Percentiles rank a stretch among this genome's conserved stretches.
These are phyloP conservation scores for Lophiotrema nucula DNA, from an alignment of 495 filamentous ascomycete genomes.

Conservation along the genomic window DNA sequence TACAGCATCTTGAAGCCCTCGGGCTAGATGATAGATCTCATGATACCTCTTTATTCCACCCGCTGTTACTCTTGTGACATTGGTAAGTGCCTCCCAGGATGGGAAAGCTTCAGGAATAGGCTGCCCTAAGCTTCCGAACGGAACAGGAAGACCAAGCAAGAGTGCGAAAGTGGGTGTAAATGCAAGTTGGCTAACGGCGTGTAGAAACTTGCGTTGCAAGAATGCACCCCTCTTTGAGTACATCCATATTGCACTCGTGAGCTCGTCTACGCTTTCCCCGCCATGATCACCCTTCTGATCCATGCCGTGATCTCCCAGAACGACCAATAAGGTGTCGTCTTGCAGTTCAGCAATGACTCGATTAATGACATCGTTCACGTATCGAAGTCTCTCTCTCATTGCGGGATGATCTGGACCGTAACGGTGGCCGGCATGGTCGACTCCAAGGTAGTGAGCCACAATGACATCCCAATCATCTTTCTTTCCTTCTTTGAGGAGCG, in stretches of 20 bases:
- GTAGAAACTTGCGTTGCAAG: too few species aligned
- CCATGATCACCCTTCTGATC: conserved; percentile 96
- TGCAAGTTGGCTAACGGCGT: conserved; percentile 59
- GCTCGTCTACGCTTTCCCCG: conserved; percentile 90
- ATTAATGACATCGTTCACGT: conserved; percentile 83
- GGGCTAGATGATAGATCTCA: conserved; percentile 58
- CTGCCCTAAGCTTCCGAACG: conserved; percentile 90
- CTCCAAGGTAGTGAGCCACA: conserved; percentile 92
- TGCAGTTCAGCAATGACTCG: conserved; percentile 71
- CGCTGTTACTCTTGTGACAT: conserved; percentile 70
- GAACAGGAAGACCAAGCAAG: conserved; percentile 85
- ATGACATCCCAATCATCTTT: conserved; percentile 81
- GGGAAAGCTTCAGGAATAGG: conserved; percentile 94
- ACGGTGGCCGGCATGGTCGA: conserved; percentile 95
- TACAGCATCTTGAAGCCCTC: conserved; percentile 62
- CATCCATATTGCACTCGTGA: conserved; percentile 97
- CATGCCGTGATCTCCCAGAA: conserved; percentile 99
- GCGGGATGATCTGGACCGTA: conserved; percentile 92
- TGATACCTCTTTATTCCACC: conserved; percentile 91
- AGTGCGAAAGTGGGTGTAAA: conserved; percentile 87
- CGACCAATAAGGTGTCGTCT: conserved; percentile 81
- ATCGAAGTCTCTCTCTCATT: conserved; percentile 82
- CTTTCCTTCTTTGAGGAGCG: conserved; percentile 65
- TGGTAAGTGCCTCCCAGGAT: conserved; percentile 63
- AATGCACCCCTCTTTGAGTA: conserved; percentile 85